A percentile compares a stretch with the other conserved stretches of the same genome.
Evolutionary conservation across 179 eudicot genomes (phyloP).

Genomic region (Silene coronaria): DNA sequence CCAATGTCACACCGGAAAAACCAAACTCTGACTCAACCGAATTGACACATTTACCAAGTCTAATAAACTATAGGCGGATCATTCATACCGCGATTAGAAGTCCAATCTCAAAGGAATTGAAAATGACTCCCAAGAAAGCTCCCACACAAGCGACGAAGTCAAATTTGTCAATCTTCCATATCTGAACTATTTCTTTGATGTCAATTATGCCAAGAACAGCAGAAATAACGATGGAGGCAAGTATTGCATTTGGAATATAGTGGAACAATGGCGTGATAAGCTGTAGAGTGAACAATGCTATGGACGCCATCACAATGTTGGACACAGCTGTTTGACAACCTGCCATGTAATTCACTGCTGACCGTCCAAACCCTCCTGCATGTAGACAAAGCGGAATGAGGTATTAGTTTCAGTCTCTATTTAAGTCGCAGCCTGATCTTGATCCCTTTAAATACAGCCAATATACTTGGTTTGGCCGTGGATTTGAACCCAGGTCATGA

Average conservation of each 20-base stretch:
- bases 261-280: conserved; percentile 52
- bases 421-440: too few relatives aligned
- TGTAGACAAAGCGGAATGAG: neutral
- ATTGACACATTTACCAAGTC: neutral
- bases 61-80: neutral
- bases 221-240: conserved; percentile 57
- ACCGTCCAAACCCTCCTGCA: conserved; percentile 70
- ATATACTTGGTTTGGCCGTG: too few relatives aligned
- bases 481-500: too few relatives aligned
- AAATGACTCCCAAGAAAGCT: conserved; percentile 67
- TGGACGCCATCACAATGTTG: conserved; percentile 61
- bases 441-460: too few relatives aligned
- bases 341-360: conserved; percentile 48
- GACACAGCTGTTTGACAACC: conserved; percentile 38
- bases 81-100: conserved; percentile 51
- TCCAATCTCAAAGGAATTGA: conserved; percentile 64
- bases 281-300: conserved; percentile 46
- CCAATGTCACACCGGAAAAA: too few relatives aligned
- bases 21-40: too few relatives aligned
- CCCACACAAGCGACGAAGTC: conserved; percentile 70
- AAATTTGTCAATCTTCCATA: conserved; percentile 68
- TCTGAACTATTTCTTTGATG: conserved; percentile 33
- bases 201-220: conserved; percentile 62
- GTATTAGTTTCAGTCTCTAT: too few relatives aligned
- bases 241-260: conserved; percentile 58